A percentile compares a stretch with the other conserved stretches of the same genome.
phyloP scores from a whole-genome alignment of 2,329 filamentous ascomycete genomes.

The Sclerotinia trifoliorum region DNA sequence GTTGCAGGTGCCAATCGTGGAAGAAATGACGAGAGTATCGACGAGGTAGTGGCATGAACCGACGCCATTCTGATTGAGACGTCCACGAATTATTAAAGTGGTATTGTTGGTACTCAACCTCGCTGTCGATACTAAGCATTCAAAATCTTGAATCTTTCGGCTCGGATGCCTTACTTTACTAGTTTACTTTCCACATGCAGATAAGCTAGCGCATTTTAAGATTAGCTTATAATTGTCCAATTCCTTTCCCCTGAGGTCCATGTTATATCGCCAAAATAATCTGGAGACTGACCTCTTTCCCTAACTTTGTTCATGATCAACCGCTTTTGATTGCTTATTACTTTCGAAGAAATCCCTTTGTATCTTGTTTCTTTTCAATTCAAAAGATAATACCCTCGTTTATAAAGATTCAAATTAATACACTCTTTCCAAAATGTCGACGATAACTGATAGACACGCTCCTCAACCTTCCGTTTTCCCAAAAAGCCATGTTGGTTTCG shows the following conservation, averaged over 20 bases:
- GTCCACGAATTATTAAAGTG: background rate
- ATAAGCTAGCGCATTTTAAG: conserved; percentile 19
- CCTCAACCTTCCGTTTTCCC: conserved; percentile 61
- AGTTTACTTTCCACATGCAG: conserved; percentile 14
- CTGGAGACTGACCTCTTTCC: conserved; percentile 21
- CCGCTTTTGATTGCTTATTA: conserved; percentile 17
- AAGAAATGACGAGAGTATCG: conserved; percentile 51
- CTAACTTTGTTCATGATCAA: conserved; percentile 27
- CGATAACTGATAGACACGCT: conserved; percentile 38
- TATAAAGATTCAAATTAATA: conserved; percentile 21
- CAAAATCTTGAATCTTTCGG: conserved; percentile 15
- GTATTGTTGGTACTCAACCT: background rate
- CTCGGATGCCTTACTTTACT: conserved; percentile 4
- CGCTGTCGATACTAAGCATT: background rate
- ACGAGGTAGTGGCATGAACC: conserved; percentile 43
- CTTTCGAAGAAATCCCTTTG: conserved; percentile 21
- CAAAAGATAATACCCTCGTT: conserved; percentile 15
- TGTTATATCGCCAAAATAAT: conserved; percentile 24
- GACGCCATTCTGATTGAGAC: conserved; percentile 46
- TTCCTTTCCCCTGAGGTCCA: conserved; percentile 22
- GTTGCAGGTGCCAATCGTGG: conserved; percentile 51
- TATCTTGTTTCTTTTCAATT: conserved; percentile 7
- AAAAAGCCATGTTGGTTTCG: conserved; percentile 98
- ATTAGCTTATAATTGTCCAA: conserved; percentile 19
- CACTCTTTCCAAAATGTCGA: conserved; percentile 36